Conservation (phyloP, 352 stramenopile genomes). For the Pythium biforme region DNA sequence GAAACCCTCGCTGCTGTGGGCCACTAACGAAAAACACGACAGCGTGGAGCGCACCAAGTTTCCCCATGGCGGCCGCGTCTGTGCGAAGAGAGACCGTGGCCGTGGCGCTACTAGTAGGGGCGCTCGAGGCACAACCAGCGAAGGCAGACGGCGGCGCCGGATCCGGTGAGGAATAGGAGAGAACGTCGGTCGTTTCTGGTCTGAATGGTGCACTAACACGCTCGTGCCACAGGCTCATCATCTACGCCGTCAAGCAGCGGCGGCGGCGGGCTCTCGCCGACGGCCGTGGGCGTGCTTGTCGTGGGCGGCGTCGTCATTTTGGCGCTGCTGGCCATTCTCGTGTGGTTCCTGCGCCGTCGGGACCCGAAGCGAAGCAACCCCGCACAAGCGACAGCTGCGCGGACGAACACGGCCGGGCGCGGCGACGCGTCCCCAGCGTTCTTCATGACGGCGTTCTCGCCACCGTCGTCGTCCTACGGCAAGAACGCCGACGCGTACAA, state of each 20-base stretch:
- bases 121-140: neutral
- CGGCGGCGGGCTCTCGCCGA: constrained; percentile 15
- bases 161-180: too few species aligned
- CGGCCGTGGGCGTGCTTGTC: constrained; percentile 17
- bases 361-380: constrained; percentile 2
- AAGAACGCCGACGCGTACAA: constrained; percentile 10
- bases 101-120: neutral
- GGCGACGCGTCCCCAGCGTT: constrained; percentile 1
- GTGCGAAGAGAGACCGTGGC: neutral
- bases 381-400: neutral
- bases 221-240: too few species aligned
- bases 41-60: too few species aligned
- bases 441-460: constrained; percentile 14
- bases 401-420: neutral
- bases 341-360: constrained; percentile 11
- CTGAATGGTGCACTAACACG: too few species aligned
- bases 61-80: neutral
- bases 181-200: too few species aligned
- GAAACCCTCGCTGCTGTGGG: too few species aligned
- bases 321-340: constrained; percentile 11
- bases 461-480: constrained; percentile 7
- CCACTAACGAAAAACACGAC: neutral
- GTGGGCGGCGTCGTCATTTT: constrained; percentile 16
- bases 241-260: too few species aligned
- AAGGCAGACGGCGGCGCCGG: neutral